Evolutionary conservation across 208 protist genomes (phyloP), one percentile per base, ranked within the genome.

Genomic region (Entamoeba invadens): DNA sequence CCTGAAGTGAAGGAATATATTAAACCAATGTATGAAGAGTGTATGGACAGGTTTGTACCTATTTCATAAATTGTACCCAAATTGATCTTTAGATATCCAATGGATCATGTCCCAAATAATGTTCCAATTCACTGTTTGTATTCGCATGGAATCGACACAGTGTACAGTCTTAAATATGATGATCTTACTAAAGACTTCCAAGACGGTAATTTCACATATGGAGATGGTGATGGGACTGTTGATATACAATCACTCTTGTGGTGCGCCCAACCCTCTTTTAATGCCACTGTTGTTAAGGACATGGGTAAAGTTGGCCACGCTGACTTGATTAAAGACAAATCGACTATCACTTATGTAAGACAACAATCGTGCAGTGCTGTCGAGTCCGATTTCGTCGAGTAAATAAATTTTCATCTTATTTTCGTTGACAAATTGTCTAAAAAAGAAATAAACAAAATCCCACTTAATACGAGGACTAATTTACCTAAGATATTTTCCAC

Each of bases 31-130:
- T 87, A 87, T 87, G 25, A 14, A 12, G 38, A n/a, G 12, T 14
- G 31, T 35, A 87, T 87, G 57, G 38, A 87, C 10, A 57, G n/a
- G n/a, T n/a, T n/a, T n/a, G n/a, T n/a, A n/a, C n/a, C n/a, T n/a
- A n/a, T n/a, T n/a, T n/a, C n/a, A n/a, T n/a, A n/a, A n/a, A n/a
- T n/a, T n/a, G n/a, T n/a, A n/a, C n/a, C n/a, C n/a, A n/a, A n/a
- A n/a, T n/a, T n/a, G n/a, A n/a, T n/a, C n/a, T n/a, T n/a, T n/a
- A 68, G 57, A 87, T 87, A 87, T 87, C 57, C 57, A 87, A 87
- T 87, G 12, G 25, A 87, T 38, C 12, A 31, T 10, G 38, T 38
- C 12, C 57, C 57, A 35, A 68, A 68, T n/a, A 57, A 57, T 57
- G 57, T 87, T 87, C 8, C 31, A 35, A 42, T 87, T 10, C 14